A percentile compares a stretch with the other conserved stretches of the same genome.
Conservation (phyloP, 2,329 filamentous ascomycete genomes). For the Bisporella sp. region DNA sequence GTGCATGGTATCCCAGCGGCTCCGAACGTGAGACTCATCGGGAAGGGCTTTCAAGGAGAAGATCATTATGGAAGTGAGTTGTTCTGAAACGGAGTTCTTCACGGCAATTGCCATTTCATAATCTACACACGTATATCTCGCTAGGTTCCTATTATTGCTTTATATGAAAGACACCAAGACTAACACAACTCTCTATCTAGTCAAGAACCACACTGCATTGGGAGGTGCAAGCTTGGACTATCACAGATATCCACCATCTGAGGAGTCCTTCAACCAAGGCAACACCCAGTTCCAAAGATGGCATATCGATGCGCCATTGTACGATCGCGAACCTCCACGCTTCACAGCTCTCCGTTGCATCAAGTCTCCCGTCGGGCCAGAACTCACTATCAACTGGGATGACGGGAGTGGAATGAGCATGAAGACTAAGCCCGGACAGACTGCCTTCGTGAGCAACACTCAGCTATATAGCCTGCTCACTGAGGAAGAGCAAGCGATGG, state of each 20-base stretch:
- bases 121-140: no score
- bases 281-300: slow-evolving; percentile 40
- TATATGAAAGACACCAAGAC: no score
- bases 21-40: slow-evolving; percentile 37
- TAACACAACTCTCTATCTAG: no score
- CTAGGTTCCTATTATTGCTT: no score
- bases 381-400: slow-evolving; percentile 35
- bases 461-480: slow-evolving; percentile 36
- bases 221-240: slow-evolving; percentile 28
- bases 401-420: slow-evolving; percentile 36
- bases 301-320: slow-evolving; percentile 42
- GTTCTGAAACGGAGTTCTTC: no score
- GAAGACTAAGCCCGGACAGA: slow-evolving; percentile 35
- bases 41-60: slow-evolving; percentile 37
- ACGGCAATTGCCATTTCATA: no score
- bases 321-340: slow-evolving; percentile 34
- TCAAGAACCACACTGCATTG: slow-evolving; percentile 31
- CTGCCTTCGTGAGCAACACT: slow-evolving; percentile 36
- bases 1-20: slow-evolving; percentile 34
- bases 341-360: slow-evolving; percentile 36
- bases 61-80: slow-evolving; percentile 32
- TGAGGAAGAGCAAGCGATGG: slow-evolving; percentile 33
- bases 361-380: slow-evolving; percentile 30
- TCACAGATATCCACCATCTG: slow-evolving; percentile 28
- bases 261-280: slow-evolving; percentile 32